A percentile compares a stretch with the other conserved stretches of the same genome.
These are phyloP conservation scores for Gnaphalium uliginosum DNA, from an alignment of 129 eudicot species.

Conservation along the genomic window DNA sequence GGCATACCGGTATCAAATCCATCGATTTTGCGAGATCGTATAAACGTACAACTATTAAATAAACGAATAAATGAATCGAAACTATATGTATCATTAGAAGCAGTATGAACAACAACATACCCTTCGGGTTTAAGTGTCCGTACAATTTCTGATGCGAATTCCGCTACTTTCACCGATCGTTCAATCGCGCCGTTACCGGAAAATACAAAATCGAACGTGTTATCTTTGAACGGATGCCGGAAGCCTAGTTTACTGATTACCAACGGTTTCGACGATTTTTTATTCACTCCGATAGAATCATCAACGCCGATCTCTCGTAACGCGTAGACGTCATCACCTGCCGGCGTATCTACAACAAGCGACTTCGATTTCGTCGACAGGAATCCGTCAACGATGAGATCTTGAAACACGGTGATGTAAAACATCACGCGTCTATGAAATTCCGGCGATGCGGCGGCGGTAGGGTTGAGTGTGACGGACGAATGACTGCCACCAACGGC, in stretches of 20 bases:
- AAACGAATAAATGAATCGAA: conserved; percentile 72
- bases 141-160: conserved; percentile 53
- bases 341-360: conserved; percentile 60
- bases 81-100: conserved; percentile 66
- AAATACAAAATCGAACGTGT: conserved; percentile 70
- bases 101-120: conserved; percentile 66
- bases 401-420: conserved; percentile 68
- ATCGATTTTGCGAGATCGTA: conserved; percentile 50
- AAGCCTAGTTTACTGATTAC: conserved; percentile 50
- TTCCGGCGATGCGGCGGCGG: conserved; percentile 31
- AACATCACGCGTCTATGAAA: conserved; percentile 55
- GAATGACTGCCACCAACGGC: conserved; percentile 33
- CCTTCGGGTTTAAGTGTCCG: conserved; percentile 93
- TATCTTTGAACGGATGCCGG: conserved; percentile 40
- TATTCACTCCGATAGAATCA: conserved; percentile 51
- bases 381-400: conserved; percentile 61
- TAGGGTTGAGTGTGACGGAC: conserved; percentile 28
- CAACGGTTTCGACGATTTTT: conserved; percentile 59
- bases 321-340: conserved; percentile 69
- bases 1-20: conserved; percentile 41
- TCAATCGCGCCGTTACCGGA: conserved; percentile 58
- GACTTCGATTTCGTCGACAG: conserved; percentile 60
- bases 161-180: conserved; percentile 35
- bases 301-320: conserved; percentile 71
- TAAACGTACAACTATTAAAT: conserved; percentile 62